These are phyloP conservation scores for Hymenoscyphus salicellus DNA, from an alignment of 2,329 filamentous ascomycete genomes.

Conservation along the genomic window DNA sequence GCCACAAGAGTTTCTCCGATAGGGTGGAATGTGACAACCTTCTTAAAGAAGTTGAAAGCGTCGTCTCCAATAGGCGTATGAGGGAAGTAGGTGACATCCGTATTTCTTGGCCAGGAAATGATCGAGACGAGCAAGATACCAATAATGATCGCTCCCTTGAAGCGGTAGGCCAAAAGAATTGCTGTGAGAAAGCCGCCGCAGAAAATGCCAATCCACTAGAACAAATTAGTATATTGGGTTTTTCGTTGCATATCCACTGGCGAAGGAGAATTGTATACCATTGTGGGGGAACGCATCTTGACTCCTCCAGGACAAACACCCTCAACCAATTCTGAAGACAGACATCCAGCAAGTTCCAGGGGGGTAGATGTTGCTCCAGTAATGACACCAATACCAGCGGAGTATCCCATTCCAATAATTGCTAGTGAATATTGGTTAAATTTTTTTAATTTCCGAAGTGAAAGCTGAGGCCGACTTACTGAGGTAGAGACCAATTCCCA, in stretches of 20 bases:
- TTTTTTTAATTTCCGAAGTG: neutral
- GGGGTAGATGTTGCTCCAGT: conserved; percentile 65
- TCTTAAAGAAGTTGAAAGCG: conserved; percentile 79
- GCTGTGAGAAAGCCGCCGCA: conserved; percentile 76
- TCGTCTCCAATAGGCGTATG: conserved; percentile 65
- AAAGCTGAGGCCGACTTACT: conserved; percentile 5
- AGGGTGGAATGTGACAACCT: conserved; percentile 77
- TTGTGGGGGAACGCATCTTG: conserved; percentile 61
- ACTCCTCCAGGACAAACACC: conserved; percentile 58
- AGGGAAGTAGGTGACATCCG: conserved; percentile 76
- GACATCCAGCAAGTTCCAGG: conserved; percentile 63
- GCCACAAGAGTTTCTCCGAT: conserved; percentile 66
- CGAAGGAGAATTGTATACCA: neutral
- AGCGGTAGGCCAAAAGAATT: conserved; percentile 74
- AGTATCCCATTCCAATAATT: conserved; percentile 71
- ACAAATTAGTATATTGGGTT: too few species aligned
- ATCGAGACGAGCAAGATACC: conserved; percentile 80
- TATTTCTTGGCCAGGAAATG: conserved; percentile 78
- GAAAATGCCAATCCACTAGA: conserved; percentile 75
- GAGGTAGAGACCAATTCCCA: conserved; percentile 75
- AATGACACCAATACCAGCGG: conserved; percentile 74
- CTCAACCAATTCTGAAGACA: conserved; percentile 16
- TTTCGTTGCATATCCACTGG: too few species aligned
- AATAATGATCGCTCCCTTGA: conserved; percentile 79
- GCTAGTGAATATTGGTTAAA: conserved; percentile 32